Base-by-base conservation (phyloP, 2,329 filamentous ascomycete species). In the Biscogniauxia sp. region DNA sequence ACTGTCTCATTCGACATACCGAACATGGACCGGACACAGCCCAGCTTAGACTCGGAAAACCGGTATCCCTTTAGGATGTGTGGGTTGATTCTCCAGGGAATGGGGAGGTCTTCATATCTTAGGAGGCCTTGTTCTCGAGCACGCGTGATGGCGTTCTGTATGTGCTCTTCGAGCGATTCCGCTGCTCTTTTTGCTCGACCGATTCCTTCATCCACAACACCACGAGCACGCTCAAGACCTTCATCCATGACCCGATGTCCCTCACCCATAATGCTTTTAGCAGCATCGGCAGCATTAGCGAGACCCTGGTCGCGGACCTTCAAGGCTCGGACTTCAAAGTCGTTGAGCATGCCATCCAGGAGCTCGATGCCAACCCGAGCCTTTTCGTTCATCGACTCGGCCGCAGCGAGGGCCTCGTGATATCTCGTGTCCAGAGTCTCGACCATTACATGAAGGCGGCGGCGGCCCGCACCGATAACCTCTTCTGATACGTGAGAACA, bases 41-140 rank as follows among this genome's bases (percentile, higher is more conserved):
- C 94, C 59, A 94, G 80, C 75, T 96, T 96, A 61, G 91, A 93
- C 70, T 96, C 92, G 63, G 87, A 90, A 80, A 99, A 99, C 56
- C 95, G 93, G 75, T 99, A 99, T 19, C 95, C 95, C 57, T 86
- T 87, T 56, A 88, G 82, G 73, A 99, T 98, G 77, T 99, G 92
- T 1, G 93, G 93, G 77, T 99, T 99, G 71, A 96, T 89, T 62
- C 91, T 86, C 95, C 95, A 99, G 0, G 95, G 95, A 45, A 90
- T 81, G 1, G 95, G 95, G 5, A 99, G 82, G 70, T 97, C 93
- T 53, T 96, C 88, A 77, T 98, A 99, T 63, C 85, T 84, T 67
- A 99, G 90, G 15, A 97, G 82, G 54, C 93, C 92, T 55, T 92
- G 84, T 72, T 96, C 88, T 67, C 89, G 85, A 26, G 93, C 93